phyloP scores from a whole-genome alignment of 257 asterid species.

The Cordia subcordata region DNA sequence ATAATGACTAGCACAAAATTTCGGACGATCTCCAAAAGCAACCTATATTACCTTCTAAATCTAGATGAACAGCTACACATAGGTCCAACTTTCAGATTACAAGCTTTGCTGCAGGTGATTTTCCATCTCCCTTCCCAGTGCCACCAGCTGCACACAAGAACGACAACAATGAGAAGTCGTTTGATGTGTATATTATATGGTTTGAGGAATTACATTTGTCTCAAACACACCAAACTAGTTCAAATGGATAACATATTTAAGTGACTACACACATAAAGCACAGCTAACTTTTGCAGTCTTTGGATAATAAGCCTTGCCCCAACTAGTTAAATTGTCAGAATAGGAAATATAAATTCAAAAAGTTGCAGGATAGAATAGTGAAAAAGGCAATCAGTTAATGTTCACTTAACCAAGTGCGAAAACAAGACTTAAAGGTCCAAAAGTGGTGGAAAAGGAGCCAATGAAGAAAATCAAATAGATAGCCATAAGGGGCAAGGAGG shows the following conservation, averaged over 20 bases:
- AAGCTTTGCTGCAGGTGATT: constrained; percentile 32
- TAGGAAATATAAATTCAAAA: too few relatives aligned
- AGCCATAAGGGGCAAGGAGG: too few relatives aligned
- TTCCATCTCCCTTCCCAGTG: constrained; percentile 28
- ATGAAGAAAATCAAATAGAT: too few relatives aligned
- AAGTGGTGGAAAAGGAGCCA: too few relatives aligned
- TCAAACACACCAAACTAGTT: not conserved
- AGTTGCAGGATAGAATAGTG: too few relatives aligned
- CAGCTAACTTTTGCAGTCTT: not conserved
- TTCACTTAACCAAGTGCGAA: too few relatives aligned
- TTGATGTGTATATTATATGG: not conserved
- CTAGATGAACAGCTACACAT: not conserved
- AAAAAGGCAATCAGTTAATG: too few relatives aligned
- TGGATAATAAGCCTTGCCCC: not conserved
- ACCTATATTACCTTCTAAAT: not conserved
- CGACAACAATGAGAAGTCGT: constrained; percentile 2
- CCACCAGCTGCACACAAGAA: constrained; percentile 35
- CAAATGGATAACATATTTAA: not conserved
- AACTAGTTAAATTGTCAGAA: too few relatives aligned
- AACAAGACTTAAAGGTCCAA: too few relatives aligned
- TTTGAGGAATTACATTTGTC: not conserved
- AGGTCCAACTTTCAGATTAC: constrained; percentile 28
- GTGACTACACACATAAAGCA: not conserved
- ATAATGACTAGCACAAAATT: too few relatives aligned
- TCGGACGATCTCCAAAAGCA: too few relatives aligned